A percentile compares a stretch with the other conserved stretches of the same genome.
phyloP scores from a whole-genome alignment of 352 stramenopile species.

The Globisporangium iwayamae region DNA sequence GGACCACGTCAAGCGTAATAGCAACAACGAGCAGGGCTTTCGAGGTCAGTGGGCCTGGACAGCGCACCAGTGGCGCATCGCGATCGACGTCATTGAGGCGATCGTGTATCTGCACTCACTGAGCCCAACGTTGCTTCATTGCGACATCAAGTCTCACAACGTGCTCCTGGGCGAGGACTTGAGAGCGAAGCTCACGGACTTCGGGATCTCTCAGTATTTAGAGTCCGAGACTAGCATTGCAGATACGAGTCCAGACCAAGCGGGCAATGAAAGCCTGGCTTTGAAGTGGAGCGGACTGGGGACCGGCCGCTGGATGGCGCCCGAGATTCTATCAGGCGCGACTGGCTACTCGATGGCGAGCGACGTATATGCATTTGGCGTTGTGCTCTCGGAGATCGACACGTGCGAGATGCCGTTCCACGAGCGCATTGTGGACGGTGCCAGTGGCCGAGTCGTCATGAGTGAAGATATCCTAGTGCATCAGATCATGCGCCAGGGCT shows the following conservation, averaged over 20 bases:
- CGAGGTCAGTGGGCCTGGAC: constrained; percentile 42
- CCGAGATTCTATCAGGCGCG: constrained; percentile 23
- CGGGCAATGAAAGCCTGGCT: background rate
- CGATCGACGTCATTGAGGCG: constrained; percentile 43
- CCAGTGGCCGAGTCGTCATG: background rate
- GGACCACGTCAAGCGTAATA: background rate
- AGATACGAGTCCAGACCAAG: background rate
- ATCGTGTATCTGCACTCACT: constrained; percentile 48
- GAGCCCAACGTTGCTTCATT: constrained; percentile 32
- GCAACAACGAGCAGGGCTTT: constrained; percentile 16
- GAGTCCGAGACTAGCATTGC: constrained; percentile 1
- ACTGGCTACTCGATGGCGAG: constrained; percentile 7
- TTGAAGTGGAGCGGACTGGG: constrained; percentile 7
- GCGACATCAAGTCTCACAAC: constrained; percentile 39
- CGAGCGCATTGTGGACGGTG: constrained; percentile 25
- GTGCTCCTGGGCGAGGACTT: constrained; percentile 33
- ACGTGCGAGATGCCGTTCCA: constrained; percentile 62
- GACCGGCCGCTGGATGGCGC: constrained; percentile 22
- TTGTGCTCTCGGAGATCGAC: constrained; percentile 61
- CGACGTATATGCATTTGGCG: constrained; percentile 30
- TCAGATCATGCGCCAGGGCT: constrained; percentile 44
- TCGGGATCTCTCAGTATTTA: constrained; percentile 37
- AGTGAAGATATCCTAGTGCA: constrained; percentile 45
- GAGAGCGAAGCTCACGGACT: constrained; percentile 38
- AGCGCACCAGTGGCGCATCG: constrained; percentile 33